phyloP scores from a whole-genome alignment of 1,139 yeast genomes.

The Ashbya aceris region DNA sequence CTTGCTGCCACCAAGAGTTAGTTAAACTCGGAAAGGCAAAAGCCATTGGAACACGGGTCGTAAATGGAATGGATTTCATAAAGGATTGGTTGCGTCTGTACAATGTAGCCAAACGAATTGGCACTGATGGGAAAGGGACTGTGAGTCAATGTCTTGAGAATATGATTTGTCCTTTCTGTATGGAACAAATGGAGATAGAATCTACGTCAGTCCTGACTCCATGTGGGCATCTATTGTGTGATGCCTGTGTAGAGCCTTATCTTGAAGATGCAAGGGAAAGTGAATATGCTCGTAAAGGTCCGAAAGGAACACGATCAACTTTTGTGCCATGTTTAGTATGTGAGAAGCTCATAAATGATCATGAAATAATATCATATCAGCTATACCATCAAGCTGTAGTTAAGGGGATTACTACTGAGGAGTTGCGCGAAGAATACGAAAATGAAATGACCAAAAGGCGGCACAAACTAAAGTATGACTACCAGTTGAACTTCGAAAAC shows the following conservation, averaged over 20 bases:
- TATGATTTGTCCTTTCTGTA: constrained; percentile 56
- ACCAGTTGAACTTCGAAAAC: constrained; percentile 19
- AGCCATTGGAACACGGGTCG: constrained; percentile 27
- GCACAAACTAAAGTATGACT: constrained; percentile 30
- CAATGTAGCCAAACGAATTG: constrained; percentile 21
- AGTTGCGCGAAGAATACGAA: constrained; percentile 23
- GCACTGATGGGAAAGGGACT: constrained; percentile 16
- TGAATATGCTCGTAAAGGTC: constrained; percentile 31
- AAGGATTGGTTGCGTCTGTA: constrained; percentile 26
- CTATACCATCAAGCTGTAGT: constrained; percentile 43
- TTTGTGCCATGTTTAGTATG: constrained; percentile 50
- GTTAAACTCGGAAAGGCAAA: constrained; percentile 56
- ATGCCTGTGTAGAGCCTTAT: constrained; percentile 47
- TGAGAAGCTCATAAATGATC: constrained; percentile 33
- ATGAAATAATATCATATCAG: constrained; percentile 40
- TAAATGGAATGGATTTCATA: constrained; percentile 24
- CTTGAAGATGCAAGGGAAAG: constrained; percentile 34
- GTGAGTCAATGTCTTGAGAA: constrained; percentile 25
- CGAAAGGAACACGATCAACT: constrained; percentile 27
- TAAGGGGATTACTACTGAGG: constrained; percentile 27
- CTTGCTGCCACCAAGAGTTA: constrained; percentile 76
- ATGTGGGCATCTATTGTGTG: constrained; percentile 68
- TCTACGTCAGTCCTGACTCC: constrained; percentile 40
- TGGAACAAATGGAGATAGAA: constrained; percentile 46
- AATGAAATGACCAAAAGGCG: constrained; percentile 22